Conservation (phyloP, 176 grass and related monocot species). For the Oryza australiensis region DNA sequence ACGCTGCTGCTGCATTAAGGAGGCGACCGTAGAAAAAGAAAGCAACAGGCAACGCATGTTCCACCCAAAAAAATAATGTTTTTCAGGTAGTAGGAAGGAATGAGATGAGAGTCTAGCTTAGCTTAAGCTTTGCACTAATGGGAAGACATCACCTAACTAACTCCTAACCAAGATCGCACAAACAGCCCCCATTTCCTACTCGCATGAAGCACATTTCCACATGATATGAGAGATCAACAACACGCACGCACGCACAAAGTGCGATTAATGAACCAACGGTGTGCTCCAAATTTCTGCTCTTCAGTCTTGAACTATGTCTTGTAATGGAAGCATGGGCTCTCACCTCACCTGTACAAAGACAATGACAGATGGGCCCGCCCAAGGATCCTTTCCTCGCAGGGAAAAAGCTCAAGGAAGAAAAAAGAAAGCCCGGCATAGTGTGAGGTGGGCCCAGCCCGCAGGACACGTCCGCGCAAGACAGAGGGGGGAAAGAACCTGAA, state of each 20-base stretch:
- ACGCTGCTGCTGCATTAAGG: neutral
- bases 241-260: neutral
- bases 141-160: constrained; percentile 1
- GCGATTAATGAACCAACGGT: neutral
- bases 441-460: neutral
- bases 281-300: neutral
- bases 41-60: constrained; percentile 34
- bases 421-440: neutral
- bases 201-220: constrained; percentile 7
- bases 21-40: constrained; percentile 2
- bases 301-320: no score
- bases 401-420: neutral
- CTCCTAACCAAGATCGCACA: constrained; percentile 23
- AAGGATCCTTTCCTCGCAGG: no score
- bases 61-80: neutral
- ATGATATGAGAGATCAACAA: neutral
- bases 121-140: neutral
- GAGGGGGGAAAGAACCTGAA: neutral
- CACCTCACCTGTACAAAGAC: neutral
- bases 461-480: neutral
- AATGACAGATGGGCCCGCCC: neutral
- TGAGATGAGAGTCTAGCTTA: neutral
- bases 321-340: neutral
- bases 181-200: neutral
- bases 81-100: constrained; percentile 18